phyloP scores from a whole-genome alignment of 305 asterid species.

The Fraxinus sp. region DNA sequence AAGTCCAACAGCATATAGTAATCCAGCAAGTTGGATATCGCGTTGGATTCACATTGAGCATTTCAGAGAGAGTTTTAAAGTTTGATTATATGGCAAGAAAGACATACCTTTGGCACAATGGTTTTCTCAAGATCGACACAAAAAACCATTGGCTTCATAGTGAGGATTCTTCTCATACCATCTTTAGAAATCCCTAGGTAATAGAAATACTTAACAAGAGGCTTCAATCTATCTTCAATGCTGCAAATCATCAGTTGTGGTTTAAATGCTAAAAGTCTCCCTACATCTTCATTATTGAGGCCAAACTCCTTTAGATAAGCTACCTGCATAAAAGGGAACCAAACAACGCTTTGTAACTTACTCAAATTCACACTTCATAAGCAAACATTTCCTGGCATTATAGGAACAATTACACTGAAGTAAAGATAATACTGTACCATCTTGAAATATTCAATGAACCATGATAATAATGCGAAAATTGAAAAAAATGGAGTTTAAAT shows the following conservation, averaged over 20 bases:
- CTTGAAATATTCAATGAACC: neutral
- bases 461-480: neutral
- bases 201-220: constrained; percentile 89
- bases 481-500: neutral
- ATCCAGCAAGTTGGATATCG: neutral
- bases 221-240: constrained; percentile 81
- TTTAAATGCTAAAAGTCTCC: constrained; percentile 76
- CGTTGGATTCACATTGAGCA: neutral
- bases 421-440: neutral
- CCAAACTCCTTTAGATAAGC: constrained; percentile 83
- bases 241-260: constrained; percentile 94
- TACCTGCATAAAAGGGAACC: constrained; percentile 44
- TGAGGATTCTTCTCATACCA: constrained; percentile 88
- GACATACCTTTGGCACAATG: constrained; percentile 80
- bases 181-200: constrained; percentile 86
- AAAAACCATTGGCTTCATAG: constrained; percentile 67
- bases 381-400: neutral
- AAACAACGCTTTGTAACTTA: constrained; percentile 8
- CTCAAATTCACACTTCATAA: neutral
- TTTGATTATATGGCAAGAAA: neutral
- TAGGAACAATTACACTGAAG: neutral
- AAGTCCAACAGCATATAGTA: neutral
- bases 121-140: constrained; percentile 71
- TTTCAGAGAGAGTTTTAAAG: neutral
- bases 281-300: constrained; percentile 67